Base-by-base conservation (phyloP, 331 rosid genomes). In the Prunus yedoensis region DNA sequence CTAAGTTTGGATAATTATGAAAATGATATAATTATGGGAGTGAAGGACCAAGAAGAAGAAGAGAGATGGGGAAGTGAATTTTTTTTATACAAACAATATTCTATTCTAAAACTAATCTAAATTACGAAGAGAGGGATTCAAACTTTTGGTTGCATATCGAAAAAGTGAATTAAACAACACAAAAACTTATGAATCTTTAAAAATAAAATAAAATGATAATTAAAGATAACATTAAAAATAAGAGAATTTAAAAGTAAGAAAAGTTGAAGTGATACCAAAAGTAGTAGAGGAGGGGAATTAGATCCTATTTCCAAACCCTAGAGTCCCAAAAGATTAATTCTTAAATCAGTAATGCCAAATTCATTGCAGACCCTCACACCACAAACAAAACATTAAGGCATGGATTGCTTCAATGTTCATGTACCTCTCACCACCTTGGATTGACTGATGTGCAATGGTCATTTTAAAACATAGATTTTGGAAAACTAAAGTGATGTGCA, bases 41-140 rank as follows among this genome's bases (percentile, higher is more conserved):
- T 7, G 43, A 35, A 35, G 43, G 43, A 38, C 43, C 43, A 38
- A 7, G 43, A 38, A n/a, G n/a, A n/a, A n/a, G n/a, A n/a, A 38
- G 43, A 38, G 43, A 38, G 43, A 38, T 38, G 43, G 9, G 43
- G 0, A 38, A 7, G 9, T 38, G 43, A 35, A 35, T 5, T 5
- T 32, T 32, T 32, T 32, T 32, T 25, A 32, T 32, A 5, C 38
- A 35, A 35, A 35, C 0, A 5, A 35, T 35, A 5, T 35, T 35
- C 8, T 5, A 5, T 35, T 35, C 0, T 35, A 1, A 21, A 1
- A 5, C 1, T 5, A 5, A 5, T 35, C 6, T 35, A 35, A 35
- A 1, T 0, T 35, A 35, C 1, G 8, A 1, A 1, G 1, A 35
- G 8, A 1, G 0, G 8, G 6, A 0, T 35, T 35, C 38, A 1